Base-by-base conservation (phyloP, 2,329 filamentous ascomycete genomes). In the Pochonia chlamydosporia region DNA sequence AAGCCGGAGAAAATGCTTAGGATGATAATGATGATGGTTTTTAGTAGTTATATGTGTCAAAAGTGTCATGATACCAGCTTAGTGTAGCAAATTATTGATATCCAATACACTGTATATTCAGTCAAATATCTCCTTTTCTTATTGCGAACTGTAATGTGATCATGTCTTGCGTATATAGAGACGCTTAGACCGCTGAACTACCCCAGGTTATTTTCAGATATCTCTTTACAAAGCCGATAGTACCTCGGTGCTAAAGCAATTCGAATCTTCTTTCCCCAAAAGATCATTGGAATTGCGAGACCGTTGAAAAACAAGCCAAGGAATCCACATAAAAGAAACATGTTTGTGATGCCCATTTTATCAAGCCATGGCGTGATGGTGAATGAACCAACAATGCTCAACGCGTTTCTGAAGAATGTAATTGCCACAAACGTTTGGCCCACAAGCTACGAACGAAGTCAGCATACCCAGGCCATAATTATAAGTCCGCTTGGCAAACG, bases 361-460 rank as follows among this genome's bases (percentile, higher is more conserved):
- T 49, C 49, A 51, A 64, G 57, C 64, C 64, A 65, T 0, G 61
- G 58, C 0, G 56, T 55, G 0, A 66, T 49, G 1, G 56, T 52
- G 9, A 64, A 66, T 0, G 59, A 56, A 1, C 64, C 36, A 1
- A 55, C 57, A 7, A 65, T 58, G 0, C 58, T 59, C 11, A 61
- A 35, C 2, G 54, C 56, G 18, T 66, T 65, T 10, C 63, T 63
- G 7, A 63, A 40, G 18, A 66, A 65, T 1, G 62, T 54, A 3
- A 66, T 52, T 0, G 56, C 59, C 2, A 65, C 60, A 5, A 66
- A 63, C 0, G 63, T 55, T 35, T 62, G 43, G 13, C 41, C 42
- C 3, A 47, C 44, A 11, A 50, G 20, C 49, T 50, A 26, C 9
- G 3, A 21, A 26, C 9, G 11, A 26, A 10, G 11, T 28, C 28